Evolutionary conservation across 371 early-diverging fungal genomes (phyloP), one percentile per base, ranked within the genome.

Genomic region (Mucor indicus): DNA sequence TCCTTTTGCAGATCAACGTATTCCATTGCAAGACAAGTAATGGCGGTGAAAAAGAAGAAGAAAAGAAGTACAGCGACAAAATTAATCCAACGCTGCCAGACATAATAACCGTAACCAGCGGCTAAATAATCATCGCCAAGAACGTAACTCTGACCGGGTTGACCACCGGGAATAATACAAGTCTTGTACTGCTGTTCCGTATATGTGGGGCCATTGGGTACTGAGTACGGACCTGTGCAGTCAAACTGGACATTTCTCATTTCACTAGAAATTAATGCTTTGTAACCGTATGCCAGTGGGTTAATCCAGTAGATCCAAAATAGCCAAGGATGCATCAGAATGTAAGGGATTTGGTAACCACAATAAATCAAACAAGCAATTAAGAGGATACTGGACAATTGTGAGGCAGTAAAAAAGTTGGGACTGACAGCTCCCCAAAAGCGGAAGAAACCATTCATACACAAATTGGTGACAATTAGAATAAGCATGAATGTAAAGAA

Each of bases 291-390:
- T 0, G 82, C 77, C 13, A 88, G 55, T 6, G 87, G 82, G 29
- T 78, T 82, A 36, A 84, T 75, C 76, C 79, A 86, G 59, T 75
- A 81, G 29, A 86, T 74, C 86, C 85, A 86, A 36, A 67, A 64
- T 13, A 87, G 69, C 81, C 83, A 85, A 19, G 80, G 83, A 45
- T 84, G 76, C 85, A 88, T 86, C 10, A 62, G 41, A 5, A 30
- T 42, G 37, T 74, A 75, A 11, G 83, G 81, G 37, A 83, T 75
- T 46, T 81, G 69, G 39, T 86, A 87, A 15, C 87, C 86, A 45
- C 72, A 73, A 44, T 85, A 82, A 15, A 82, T 52, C 44, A 82
- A 72, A 48, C 70, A 51, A 17, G 80, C 64, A 53, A 86, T 54
- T 5, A 89, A 62, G 23, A 77, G 44, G 25, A 85, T 44, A 41